These are phyloP conservation scores for Oemleria cerasiformis DNA, from an alignment of 306 rosid species.

Conservation along the genomic window DNA sequence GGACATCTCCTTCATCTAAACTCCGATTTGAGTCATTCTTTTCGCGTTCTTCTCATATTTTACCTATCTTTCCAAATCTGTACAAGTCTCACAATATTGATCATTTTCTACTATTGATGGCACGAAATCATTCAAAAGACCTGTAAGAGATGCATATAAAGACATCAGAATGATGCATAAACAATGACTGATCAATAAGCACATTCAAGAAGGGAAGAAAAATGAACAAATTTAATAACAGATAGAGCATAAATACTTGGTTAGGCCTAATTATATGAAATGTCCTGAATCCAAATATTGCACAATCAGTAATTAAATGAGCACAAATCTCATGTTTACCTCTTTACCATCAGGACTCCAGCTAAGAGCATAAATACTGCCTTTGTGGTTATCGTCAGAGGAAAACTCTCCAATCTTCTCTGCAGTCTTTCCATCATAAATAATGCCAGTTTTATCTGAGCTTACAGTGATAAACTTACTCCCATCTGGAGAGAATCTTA, in stretches of 20 bases:
- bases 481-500: conserved; percentile 92
- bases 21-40: too few relatives aligned
- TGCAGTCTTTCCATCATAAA: conserved; percentile 77
- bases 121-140: too few relatives aligned
- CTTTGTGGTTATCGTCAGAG: conserved; percentile 82
- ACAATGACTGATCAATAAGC: too few relatives aligned
- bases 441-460: conserved; percentile 85
- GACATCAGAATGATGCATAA: too few relatives aligned
- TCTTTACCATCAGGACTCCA: conserved; percentile 97
- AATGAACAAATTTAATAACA: background rate
- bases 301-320: background rate
- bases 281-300: background rate
- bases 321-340: conserved; percentile 35
- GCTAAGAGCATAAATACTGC: conserved; percentile 91
- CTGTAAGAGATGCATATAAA: too few relatives aligned
- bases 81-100: too few relatives aligned
- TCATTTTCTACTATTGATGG: too few relatives aligned
- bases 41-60: too few relatives aligned
- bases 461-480: conserved; percentile 76
- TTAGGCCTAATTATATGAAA: background rate
- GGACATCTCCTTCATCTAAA: too few relatives aligned
- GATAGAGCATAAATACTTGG: background rate
- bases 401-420: conserved; percentile 88
- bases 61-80: too few relatives aligned
- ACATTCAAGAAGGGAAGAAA: conserved; percentile 7